These are phyloP conservation scores for Candida cerambycidarum DNA, from an alignment of 805 yeast genomes.

Conservation along the genomic window DNA sequence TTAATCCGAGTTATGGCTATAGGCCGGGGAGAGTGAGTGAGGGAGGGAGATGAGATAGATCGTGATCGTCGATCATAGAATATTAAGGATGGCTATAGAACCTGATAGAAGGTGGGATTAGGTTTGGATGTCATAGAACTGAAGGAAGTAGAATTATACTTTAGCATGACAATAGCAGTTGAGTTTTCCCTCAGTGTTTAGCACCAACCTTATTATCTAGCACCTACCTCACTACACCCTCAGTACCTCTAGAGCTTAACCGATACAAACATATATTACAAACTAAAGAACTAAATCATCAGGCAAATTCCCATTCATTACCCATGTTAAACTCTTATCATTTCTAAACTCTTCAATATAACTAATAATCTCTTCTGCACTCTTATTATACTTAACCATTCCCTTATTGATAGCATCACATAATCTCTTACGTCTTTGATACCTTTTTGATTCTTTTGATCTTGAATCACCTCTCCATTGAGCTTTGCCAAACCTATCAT, in stretches of 20 bases:
- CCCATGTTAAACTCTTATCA: conserved; percentile 45
- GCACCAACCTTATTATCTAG: no score
- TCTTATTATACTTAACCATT: conserved; percentile 37
- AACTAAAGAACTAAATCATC: conserved; percentile 12
- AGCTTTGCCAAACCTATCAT: conserved; percentile 42
- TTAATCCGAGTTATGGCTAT: no score
- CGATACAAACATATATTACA: conserved; percentile 6
- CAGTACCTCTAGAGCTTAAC: background rate
- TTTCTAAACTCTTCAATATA: conserved; percentile 44
- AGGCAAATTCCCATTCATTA: conserved; percentile 47
- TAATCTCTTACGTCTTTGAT: conserved; percentile 42
- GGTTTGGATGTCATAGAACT: no score
- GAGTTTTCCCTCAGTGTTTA: no score
- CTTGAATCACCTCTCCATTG: conserved; percentile 49
- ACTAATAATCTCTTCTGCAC: conserved; percentile 39
- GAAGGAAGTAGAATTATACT: no score
- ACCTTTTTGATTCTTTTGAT: conserved; percentile 44
- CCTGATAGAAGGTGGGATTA: no score
- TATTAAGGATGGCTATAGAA: no score
- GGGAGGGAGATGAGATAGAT: no score
- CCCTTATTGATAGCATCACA: conserved; percentile 46
- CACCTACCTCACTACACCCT: background rate
- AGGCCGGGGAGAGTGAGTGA: no score
- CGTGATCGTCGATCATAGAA: no score
- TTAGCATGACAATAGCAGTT: no score